phyloP scores from a whole-genome alignment of 1,284 basidiomycete genomes.

The Fomitopsis palustris region DNA sequence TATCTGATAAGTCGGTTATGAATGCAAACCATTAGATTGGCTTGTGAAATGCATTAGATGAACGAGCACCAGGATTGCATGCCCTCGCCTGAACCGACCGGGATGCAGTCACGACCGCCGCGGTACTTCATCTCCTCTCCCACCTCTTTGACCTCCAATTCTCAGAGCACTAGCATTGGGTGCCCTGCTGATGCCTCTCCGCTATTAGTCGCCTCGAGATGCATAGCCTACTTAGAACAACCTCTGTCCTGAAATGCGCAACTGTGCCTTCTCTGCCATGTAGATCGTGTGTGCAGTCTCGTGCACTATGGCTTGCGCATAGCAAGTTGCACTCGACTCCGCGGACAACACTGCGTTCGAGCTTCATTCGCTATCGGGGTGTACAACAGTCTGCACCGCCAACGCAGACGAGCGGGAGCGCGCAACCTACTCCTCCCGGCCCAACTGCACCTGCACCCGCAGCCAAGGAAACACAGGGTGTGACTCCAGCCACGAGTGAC shows the following conservation, averaged over 20 bases:
- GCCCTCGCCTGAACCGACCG: background rate
- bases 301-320: background rate
- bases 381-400: background rate
- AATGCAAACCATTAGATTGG: background rate
- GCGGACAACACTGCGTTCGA: background rate
- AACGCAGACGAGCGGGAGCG: background rate
- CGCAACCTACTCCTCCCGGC: background rate
- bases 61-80: background rate
- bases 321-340: background rate
- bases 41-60: background rate
- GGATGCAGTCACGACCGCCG: background rate
- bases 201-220: background rate
- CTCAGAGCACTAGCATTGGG: background rate
- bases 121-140: background rate
- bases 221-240: background rate
- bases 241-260: background rate
- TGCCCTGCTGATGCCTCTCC: background rate
- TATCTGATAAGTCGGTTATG: background rate
- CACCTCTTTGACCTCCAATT: background rate
- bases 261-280: background rate
- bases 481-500: background rate
- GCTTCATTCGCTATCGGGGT: background rate
- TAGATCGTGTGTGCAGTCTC: background rate
- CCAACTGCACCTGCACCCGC: background rate
- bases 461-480: background rate